phyloP scores from a whole-genome alignment of 2,329 filamentous ascomycete species.

The Sphaerulina vaccinii region DNA sequence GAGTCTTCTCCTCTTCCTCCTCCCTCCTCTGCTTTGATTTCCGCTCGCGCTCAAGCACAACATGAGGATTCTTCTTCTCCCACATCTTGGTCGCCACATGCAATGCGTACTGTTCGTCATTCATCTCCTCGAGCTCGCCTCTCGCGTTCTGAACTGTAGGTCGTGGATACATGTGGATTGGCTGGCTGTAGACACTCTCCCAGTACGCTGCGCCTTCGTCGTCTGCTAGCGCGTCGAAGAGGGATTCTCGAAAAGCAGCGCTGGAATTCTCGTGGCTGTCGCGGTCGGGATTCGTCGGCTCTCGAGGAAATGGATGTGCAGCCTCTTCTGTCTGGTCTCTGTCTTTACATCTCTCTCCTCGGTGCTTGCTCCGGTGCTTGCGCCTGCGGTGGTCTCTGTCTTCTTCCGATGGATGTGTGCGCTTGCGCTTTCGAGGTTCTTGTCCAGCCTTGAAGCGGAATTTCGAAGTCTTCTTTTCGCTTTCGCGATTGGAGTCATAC shows the following conservation, averaged over 20 bases:
- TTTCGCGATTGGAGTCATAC: too few species aligned
- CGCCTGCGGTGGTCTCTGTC: conserved; percentile 8
- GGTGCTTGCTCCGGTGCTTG: conserved; percentile 19
- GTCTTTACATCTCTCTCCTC: too few species aligned
- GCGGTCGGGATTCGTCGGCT: conserved; percentile 27
- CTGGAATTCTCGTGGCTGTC: conserved; percentile 58
- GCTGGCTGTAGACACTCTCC: conserved; percentile 95
- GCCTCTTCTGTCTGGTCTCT: conserved; percentile 14
- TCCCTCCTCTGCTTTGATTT: conserved; percentile 54
- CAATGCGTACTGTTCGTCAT: conserved; percentile 84
- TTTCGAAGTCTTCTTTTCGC: conserved; percentile 17
- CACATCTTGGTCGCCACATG: conserved; percentile 90
- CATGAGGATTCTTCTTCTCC: conserved; percentile 85
- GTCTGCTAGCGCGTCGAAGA: conserved; percentile 95
- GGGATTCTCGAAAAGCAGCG: conserved; percentile 81
- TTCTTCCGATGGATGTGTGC: conserved; percentile 23
- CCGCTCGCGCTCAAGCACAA: conserved; percentile 71
- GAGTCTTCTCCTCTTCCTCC: conserved; percentile 45
- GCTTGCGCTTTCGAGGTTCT: conserved; percentile 25
- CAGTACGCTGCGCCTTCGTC: conserved; percentile 95
- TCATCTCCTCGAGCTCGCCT: conserved; percentile 75
- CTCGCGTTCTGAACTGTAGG: conserved; percentile 53
- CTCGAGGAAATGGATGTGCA: conserved; percentile 38
- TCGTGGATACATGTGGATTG: conserved; percentile 81
- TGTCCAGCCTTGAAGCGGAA: conserved; percentile 36